Conservation (phyloP, 2,329 filamentous ascomycete species). For the Penicillium polonicum region DNA sequence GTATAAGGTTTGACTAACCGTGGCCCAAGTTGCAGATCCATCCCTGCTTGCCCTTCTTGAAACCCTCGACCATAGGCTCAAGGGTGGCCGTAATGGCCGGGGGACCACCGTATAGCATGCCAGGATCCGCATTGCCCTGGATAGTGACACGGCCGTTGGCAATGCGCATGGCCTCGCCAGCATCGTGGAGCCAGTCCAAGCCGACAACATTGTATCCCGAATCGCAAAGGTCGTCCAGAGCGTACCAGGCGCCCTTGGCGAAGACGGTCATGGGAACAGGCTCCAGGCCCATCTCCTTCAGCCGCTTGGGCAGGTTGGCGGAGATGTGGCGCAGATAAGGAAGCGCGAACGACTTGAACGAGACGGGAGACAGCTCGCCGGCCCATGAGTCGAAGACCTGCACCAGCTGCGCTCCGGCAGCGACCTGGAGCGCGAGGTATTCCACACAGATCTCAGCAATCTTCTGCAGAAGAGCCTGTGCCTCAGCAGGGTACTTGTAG, state of each 20-base stretch:
- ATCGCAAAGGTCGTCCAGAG: slow-evolving; percentile 80
- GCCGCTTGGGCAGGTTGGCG: slow-evolving; percentile 69
- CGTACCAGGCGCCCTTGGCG: slow-evolving; percentile 96
- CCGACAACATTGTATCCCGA: slow-evolving; percentile 92
- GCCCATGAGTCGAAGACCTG: slow-evolving; percentile 99
- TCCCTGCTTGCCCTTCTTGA: slow-evolving; percentile 76
- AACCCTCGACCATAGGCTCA: slow-evolving; percentile 82
- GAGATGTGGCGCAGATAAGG: slow-evolving; percentile 86
- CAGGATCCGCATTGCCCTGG: slow-evolving; percentile 95
- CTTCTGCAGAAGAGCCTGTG: slow-evolving; percentile 80
- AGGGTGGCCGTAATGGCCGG: slow-evolving; percentile 80
- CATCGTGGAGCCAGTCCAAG: slow-evolving; percentile 91
- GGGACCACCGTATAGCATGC: slow-evolving; percentile 81
- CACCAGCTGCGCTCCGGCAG: slow-evolving; percentile 89
- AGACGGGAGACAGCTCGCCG: slow-evolving; percentile 79
- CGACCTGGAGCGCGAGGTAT: slow-evolving; percentile 86
- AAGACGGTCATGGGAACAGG: slow-evolving; percentile 96
- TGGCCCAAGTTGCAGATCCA: slow-evolving; percentile 98
- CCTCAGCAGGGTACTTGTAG: slow-evolving; percentile 79
- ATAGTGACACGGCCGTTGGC: slow-evolving; percentile 77
- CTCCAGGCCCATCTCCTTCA: slow-evolving; percentile 72
- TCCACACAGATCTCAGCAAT: slow-evolving; percentile 94
- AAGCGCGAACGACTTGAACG: slow-evolving; percentile 80
- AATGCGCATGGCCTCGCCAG: slow-evolving; percentile 76
- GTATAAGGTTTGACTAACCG: slow-evolving; percentile 57